Evolutionary conservation across 495 filamentous ascomycete species (phyloP).

Genomic region (Paragyromitra xinjiangensis): DNA sequence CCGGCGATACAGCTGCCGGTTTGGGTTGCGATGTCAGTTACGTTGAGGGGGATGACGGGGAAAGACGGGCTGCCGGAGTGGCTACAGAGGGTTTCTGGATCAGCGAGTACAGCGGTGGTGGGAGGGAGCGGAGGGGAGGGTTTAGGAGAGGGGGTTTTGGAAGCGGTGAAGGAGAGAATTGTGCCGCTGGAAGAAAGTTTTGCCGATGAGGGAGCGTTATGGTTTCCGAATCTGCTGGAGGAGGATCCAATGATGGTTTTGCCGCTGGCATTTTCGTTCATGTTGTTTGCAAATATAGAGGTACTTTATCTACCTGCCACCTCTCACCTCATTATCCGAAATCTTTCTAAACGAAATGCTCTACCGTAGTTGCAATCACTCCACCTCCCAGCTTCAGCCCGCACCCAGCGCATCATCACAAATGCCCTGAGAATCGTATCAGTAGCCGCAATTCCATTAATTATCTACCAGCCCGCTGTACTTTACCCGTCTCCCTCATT

Average conservation of each 20-base stretch:
- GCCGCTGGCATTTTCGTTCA: slow-evolving; percentile 66
- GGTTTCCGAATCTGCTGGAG: slow-evolving; percentile 79
- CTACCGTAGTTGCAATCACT: slow-evolving; percentile 28
- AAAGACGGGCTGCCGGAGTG: slow-evolving; percentile 61
- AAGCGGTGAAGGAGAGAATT: slow-evolving; percentile 23
- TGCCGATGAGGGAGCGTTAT: slow-evolving; percentile 75
- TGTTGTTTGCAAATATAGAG: slow-evolving; percentile 62
- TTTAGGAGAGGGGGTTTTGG: slow-evolving; percentile 42
- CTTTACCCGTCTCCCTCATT: not conserved
- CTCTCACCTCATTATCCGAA: no score
- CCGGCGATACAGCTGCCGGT: slow-evolving; percentile 68
- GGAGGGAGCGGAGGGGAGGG: slow-evolving; percentile 55
- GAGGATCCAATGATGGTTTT: slow-evolving; percentile 76
- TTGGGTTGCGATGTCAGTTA: slow-evolving; percentile 74
- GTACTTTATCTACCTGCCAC: not conserved
- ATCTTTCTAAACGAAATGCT: not conserved
- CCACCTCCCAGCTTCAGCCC: slow-evolving; percentile 12
- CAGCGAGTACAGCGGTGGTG: slow-evolving; percentile 57
- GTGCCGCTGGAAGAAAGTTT: slow-evolving; percentile 58
- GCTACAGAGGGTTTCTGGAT: slow-evolving; percentile 11
- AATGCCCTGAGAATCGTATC: slow-evolving; percentile 60
- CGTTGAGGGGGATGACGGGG: slow-evolving; percentile 71
- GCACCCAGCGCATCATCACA: slow-evolving; percentile 55
- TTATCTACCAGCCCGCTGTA: slow-evolving; percentile 38
- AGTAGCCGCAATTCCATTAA: slow-evolving; percentile 61